Base-by-base conservation (phyloP, 2,329 filamentous ascomycete genomes). In the Monosporascus ibericus region DNA sequence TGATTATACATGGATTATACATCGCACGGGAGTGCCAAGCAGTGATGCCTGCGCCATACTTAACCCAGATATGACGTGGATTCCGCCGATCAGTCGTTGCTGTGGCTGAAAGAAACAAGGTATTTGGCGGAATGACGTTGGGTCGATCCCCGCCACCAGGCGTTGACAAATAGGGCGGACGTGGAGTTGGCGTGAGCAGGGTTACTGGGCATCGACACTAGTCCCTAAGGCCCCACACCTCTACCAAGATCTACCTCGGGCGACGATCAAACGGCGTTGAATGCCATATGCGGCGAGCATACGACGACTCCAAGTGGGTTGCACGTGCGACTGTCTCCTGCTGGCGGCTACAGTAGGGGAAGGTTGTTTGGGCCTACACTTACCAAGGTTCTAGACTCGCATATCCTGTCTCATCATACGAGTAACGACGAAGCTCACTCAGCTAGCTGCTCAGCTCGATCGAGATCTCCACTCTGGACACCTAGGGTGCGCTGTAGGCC, bases 1-100 rank as follows among this genome's bases (percentile, higher is more conserved):
- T 1, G 30, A 34, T 34, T 14, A 34, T 34, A 14, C 30, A 34
- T 5, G 27, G 20, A 44, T 17, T 20, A 14, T 20, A 25, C 40
- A 24, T 44, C n/a, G 1, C 9, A 44, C 8, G 7, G n/a, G 17
- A 18, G 20, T 14, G 27, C 46, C 42, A 48, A 48, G 14, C 42
- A 24, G 48, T 40, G 48, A 55, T 24, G 22, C 18, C 37, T 51
- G 51, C 56, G 51, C 54, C 52, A 53, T 51, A 44, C 47, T 54
- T 57, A 60, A 54, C 44, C 57, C 47, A 39, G 52, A 59, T 58
- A 65, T 66, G 64, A 66, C 62, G 64, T 65, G 52, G 4, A 49
- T 42, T 44, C 15, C n/a, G 42, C 24, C 24, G 49, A 38, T 47
- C 49, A 40, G 50, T 53, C 47, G 44, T 44, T 48, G 34, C 25